Conservation (phyloP, 1,284 basidiomycete genomes). For the Ganoderma lingzhi region DNA sequence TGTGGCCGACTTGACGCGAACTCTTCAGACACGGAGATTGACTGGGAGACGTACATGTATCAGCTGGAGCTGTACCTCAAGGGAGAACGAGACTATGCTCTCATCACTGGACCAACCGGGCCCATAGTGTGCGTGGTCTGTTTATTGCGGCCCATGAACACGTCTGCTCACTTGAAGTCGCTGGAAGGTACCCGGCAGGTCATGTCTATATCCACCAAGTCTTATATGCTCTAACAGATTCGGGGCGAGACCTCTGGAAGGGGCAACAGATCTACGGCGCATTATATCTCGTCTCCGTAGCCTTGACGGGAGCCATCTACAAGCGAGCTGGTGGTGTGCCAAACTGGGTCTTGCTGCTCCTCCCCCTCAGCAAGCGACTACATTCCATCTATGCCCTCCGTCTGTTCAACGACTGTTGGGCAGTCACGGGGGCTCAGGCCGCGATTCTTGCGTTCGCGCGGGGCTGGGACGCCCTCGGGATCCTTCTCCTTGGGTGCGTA, state of each 20-base stretch:
- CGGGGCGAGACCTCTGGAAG: conserved; percentile 66
- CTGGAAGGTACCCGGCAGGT: conserved; percentile 89
- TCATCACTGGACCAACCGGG: conserved; percentile 91
- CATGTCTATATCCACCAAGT: conserved; percentile 87
- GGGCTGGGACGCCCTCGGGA: conserved; percentile 68
- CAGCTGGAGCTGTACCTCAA: conserved; percentile 84
- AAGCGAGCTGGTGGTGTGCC: conserved; percentile 68
- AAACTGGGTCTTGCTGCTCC: conserved; percentile 81
- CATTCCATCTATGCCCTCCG: conserved; percentile 95
- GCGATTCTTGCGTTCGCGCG: conserved; percentile 68
- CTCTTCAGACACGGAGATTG: conserved; percentile 94
- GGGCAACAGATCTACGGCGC: conserved; percentile 84
- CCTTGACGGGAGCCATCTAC: conserved; percentile 77
- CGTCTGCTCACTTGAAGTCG: background rate
- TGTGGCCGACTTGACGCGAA: conserved; percentile 23
- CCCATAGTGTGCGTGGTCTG: conserved; percentile 83
- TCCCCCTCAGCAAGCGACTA: conserved; percentile 90
- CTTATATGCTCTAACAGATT: conserved; percentile 73
- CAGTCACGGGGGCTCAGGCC: conserved; percentile 68
- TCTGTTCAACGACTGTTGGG: conserved; percentile 96
- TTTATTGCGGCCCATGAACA: background rate
- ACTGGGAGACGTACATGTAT: conserved; percentile 93
- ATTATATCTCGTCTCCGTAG: conserved; percentile 76
- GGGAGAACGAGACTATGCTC: conserved; percentile 89
- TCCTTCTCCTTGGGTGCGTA: conserved; percentile 78